phyloP scores from a whole-genome alignment of 2,329 filamentous ascomycete genomes.

The Monosporascus cannonballus region DNA sequence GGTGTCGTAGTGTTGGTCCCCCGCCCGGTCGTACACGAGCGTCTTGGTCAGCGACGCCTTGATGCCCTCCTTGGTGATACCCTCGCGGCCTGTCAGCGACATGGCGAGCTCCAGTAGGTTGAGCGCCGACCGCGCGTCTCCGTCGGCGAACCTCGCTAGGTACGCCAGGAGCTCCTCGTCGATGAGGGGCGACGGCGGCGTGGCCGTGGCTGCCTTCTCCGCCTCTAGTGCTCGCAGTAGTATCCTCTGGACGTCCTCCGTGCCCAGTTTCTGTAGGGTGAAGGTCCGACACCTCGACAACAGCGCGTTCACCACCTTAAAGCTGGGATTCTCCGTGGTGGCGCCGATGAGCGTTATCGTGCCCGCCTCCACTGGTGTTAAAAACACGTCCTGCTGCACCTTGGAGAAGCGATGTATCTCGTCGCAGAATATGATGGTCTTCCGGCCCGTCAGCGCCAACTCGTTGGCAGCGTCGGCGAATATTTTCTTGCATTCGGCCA shows the following conservation, averaged over 20 bases:
- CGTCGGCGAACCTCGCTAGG: constrained; percentile 80
- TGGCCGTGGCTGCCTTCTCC: constrained; percentile 39
- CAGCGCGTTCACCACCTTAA: constrained; percentile 83
- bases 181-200: constrained; percentile 50
- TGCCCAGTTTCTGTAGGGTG: constrained; percentile 68
- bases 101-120: constrained; percentile 89
- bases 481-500: constrained; percentile 87
- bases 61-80: constrained; percentile 68
- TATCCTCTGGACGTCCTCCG: constrained; percentile 67
- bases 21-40: constrained; percentile 87
- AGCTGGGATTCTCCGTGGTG: constrained; percentile 94
- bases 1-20: constrained; percentile 95
- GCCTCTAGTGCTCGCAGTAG: constrained; percentile 65
- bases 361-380: constrained; percentile 86
- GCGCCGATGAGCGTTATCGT: constrained; percentile 89
- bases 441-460: constrained; percentile 71
- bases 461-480: constrained; percentile 82
- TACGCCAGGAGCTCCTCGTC: constrained; percentile 74
- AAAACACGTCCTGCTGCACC: constrained; percentile 88
- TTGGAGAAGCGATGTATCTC: constrained; percentile 93
- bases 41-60: constrained; percentile 85
- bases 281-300: constrained; percentile 89
- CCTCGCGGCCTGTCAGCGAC: constrained; percentile 59
- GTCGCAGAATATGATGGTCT: constrained; percentile 96
- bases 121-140: constrained; percentile 86